Conservation (phyloP, 2,329 filamentous ascomycete genomes). For the Thyridium curvatum region DNA sequence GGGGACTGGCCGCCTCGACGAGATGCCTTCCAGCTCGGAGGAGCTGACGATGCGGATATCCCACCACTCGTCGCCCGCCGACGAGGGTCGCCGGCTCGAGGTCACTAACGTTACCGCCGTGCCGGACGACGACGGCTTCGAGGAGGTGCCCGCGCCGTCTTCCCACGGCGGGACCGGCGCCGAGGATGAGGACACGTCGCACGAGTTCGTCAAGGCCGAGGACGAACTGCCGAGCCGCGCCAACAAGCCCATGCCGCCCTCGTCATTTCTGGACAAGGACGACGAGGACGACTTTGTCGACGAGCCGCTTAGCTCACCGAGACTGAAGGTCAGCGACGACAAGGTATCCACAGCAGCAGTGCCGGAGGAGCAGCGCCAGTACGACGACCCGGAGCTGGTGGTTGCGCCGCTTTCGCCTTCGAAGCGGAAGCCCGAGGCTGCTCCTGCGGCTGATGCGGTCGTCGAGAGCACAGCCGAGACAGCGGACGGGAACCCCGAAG, state of each 20-base stretch:
- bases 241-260: slow-evolving; percentile 12
- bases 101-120: slow-evolving; percentile 78
- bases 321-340: slow-evolving; percentile 55
- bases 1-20: slow-evolving; percentile 25
- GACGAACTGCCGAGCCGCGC: slow-evolving; percentile 38
- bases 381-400: slow-evolving; percentile 50
- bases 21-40: slow-evolving; percentile 47
- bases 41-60: slow-evolving; percentile 54
- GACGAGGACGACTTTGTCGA: slow-evolving; percentile 69
- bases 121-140: slow-evolving; percentile 86
- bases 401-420: slow-evolving; percentile 53
- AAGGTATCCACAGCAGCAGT: slow-evolving; percentile 42
- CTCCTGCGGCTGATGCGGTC: background rate
- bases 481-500: background rate
- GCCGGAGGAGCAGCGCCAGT: slow-evolving; percentile 41
- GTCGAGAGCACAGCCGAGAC: slow-evolving; percentile 9
- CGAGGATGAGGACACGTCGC: slow-evolving; percentile 67
- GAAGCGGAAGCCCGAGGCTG: slow-evolving; percentile 23
- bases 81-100: slow-evolving; percentile 65
- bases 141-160: slow-evolving; percentile 56
- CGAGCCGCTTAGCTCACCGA: slow-evolving; percentile 65
- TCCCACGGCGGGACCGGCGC: slow-evolving; percentile 32
- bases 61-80: slow-evolving; percentile 38
- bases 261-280: slow-evolving; percentile 48
- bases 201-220: slow-evolving; percentile 59